Percentiles rank a stretch among this genome's conserved stretches.
These are phyloP conservation scores for Pulicaria dysenterica DNA, from an alignment of 129 eudicot genomes.

Conservation along the genomic window DNA sequence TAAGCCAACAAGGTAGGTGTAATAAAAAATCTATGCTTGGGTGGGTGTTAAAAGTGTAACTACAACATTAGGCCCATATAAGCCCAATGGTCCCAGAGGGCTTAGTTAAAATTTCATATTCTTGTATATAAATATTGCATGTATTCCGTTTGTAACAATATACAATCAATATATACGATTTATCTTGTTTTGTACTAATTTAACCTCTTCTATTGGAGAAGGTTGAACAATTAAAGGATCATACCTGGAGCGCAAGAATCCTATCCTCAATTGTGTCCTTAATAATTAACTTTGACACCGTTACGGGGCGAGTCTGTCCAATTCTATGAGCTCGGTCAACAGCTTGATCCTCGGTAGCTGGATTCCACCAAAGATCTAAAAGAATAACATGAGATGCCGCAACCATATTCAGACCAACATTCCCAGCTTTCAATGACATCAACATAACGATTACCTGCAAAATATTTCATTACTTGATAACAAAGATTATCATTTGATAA, in stretches of 20 bases:
- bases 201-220: no score
- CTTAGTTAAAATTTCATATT: no score
- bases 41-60: no score
- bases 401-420: constrained; percentile 94
- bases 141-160: no score
- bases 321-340: constrained; percentile 95
- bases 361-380: constrained; percentile 99
- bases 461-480: constrained; percentile 1
- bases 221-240: neutral
- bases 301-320: constrained; percentile 94
- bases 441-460: constrained; percentile 92
- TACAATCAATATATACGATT: no score
- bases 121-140: no score
- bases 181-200: no score
- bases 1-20: no score
- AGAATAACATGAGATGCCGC: constrained; percentile 95
- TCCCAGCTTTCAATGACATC: constrained; percentile 97
- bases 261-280: constrained; percentile 89
- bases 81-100: no score
- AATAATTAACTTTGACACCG: constrained; percentile 70
- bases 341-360: constrained; percentile 97
- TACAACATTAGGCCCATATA: no score
- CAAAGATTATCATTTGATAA: neutral
- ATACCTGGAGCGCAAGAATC: constrained; percentile 86
- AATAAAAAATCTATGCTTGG: no score